Base-by-base conservation (phyloP, 345 rosid genomes). In the Microcos paniculata region DNA sequence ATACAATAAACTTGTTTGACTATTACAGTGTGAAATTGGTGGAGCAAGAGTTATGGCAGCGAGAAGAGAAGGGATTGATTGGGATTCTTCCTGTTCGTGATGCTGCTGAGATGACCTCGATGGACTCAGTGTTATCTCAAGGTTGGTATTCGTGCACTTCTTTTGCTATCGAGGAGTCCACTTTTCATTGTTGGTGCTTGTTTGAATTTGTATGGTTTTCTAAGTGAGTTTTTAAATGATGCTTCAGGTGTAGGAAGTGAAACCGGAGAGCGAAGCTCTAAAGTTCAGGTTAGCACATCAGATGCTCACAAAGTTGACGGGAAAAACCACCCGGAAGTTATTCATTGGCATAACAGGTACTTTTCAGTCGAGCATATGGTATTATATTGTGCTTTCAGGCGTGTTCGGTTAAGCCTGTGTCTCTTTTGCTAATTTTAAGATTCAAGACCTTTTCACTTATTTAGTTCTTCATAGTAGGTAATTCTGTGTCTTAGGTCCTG, bases 21-120 rank as follows among this genome's bases (percentile, higher is more conserved):
- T 4, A 26, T 49, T 84, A 71, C 58, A 95, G 99, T 76, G 99
- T 93, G 77, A 89, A 93, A 83, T 83, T 96, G 83, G 99, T 96
- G 87, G 99, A 93, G 88, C 99, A 93, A 83, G 99, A 96, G 79
- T 85, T 96, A 48, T 96, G 99, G 99, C 99, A 96, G 89, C 89
- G 94, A 62, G 99, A 93, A 75, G 98, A 93, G 84, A 96, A 92
- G 71, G 99, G 99, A 16, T 76, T 96, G 78, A 93, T 96, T 26
- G 99, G 99, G 57, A 90, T 96, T 84, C 76, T 96, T 49, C 99
- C 99, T 19, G 99, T 96, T 73, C 88, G 94, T 8, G 98, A 96
- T 85, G 85, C 97, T 15, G 88, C 92, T 0, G 96, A 89, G 57
- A 78, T 84, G 13, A 57, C 91, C 15, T 70, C 92, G 0, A 82